phyloP scores from a whole-genome alignment of 2,329 filamentous ascomycete species.

The Sporothrix mexicana region DNA sequence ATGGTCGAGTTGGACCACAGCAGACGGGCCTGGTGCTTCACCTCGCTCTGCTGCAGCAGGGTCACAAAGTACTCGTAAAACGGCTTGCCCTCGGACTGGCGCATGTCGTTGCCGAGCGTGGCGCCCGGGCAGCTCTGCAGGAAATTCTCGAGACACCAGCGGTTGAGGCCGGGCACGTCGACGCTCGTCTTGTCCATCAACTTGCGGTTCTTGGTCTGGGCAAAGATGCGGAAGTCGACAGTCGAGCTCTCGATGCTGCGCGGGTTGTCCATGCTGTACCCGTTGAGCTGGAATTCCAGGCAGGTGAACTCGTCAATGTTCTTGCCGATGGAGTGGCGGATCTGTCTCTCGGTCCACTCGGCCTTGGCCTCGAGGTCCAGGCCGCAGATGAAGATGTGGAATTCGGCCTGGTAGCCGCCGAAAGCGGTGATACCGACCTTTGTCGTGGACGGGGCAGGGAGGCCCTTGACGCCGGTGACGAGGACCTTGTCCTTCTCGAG shows the following conservation, averaged over 20 bases:
- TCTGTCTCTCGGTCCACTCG: constrained; percentile 40
- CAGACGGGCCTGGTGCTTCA: constrained; percentile 40
- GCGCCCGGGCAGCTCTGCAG: constrained; percentile 40
- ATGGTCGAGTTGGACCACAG: constrained; percentile 37
- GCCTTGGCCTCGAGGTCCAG: constrained; percentile 35
- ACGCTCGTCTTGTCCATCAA: constrained; percentile 36
- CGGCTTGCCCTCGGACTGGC: constrained; percentile 40
- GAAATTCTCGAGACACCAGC: constrained; percentile 40
- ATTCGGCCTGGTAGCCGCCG: constrained; percentile 41
- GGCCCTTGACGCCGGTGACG: constrained; percentile 45
- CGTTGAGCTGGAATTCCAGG: constrained; percentile 44
- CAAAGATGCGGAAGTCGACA: constrained; percentile 47
- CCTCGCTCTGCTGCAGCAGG: constrained; percentile 39
- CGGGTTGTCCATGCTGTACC: constrained; percentile 41
- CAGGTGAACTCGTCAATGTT: constrained; percentile 37
- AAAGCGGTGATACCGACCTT: constrained; percentile 42
- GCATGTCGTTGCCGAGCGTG: constrained; percentile 40
- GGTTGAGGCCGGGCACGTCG: constrained; percentile 37
- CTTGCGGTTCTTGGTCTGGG: constrained; percentile 48
- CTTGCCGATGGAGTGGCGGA: constrained; percentile 41
- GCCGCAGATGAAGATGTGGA: constrained; percentile 34
- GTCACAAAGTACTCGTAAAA: constrained; percentile 41
- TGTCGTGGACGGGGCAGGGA: constrained; percentile 44
- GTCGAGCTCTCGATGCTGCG: constrained; percentile 45
- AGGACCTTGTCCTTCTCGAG: constrained; percentile 43